Conservation (phyloP, 176 grass and related monocot species). For the Sorghum bicolor region Sorghum_bicolor_NCBIv3 NC_012871.2:5265501-5266000, state of each 20-base stretch:
- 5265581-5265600: slow-evolving; percentile 79
- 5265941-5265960: background rate
- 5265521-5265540: background rate
- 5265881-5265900: background rate
- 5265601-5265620: slow-evolving; percentile 77
- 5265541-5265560: slow-evolving; percentile 72
- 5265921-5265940: background rate
- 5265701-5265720: slow-evolving; percentile 75
- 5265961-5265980: background rate
- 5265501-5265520: background rate
- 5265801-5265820: slow-evolving; percentile 65
- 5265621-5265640: slow-evolving; percentile 81
- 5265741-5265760: slow-evolving; percentile 73
- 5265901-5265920: background rate
- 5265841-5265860: slow-evolving; percentile 16
- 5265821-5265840: slow-evolving; percentile 35
- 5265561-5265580: slow-evolving; percentile 86
- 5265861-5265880: background rate
- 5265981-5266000: slow-evolving; percentile 8
- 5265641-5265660: slow-evolving; percentile 90
- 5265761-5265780: slow-evolving; percentile 89
- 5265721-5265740: slow-evolving; percentile 77
- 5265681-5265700: slow-evolving; percentile 79
- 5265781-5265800: slow-evolving; percentile 91
- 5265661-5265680: slow-evolving; percentile 88